These are phyloP conservation scores for Plantago lanceolata DNA, from an alignment of 305 asterid genomes.

Conservation along the genomic window DNA sequence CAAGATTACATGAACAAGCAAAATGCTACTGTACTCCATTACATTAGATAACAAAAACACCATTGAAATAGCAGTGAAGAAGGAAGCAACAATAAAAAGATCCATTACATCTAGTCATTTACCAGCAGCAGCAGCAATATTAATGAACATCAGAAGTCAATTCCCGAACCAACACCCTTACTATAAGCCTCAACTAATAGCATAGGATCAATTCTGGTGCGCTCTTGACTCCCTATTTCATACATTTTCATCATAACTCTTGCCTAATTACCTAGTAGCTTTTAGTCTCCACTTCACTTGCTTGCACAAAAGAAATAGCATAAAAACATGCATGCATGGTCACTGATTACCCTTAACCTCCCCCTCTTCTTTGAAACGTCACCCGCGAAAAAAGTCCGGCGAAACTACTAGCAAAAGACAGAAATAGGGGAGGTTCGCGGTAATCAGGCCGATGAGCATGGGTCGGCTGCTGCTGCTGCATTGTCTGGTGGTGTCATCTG, in stretches of 20 bases:
- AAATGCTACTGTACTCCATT: no score
- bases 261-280: constrained; percentile 20
- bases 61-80: not conserved
- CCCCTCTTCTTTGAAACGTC: constrained; percentile 22
- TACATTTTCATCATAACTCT: not conserved
- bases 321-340: constrained; percentile 6
- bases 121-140: not conserved
- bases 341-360: constrained; percentile 35
- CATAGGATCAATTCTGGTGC: constrained; percentile 75
- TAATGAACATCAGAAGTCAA: constrained; percentile 63
- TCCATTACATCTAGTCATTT: no score
- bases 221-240: constrained; percentile 79
- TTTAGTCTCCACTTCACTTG: not conserved
- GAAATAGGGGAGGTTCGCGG: constrained; percentile 31
- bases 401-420: not conserved
- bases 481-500: constrained; percentile 19
- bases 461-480: constrained; percentile 25
- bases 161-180: constrained; percentile 93
- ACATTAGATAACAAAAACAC: no score
- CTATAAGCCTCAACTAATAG: constrained; percentile 34
- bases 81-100: not conserved
- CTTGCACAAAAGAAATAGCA: not conserved
- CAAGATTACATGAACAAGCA: no score
- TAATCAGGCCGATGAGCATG: constrained; percentile 37
- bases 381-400: not conserved